Evolutionary conservation across 2,329 filamentous ascomycete species (phyloP), one percentile per base, ranked within the genome.

Genomic region (Xylariaceae sp.): DNA sequence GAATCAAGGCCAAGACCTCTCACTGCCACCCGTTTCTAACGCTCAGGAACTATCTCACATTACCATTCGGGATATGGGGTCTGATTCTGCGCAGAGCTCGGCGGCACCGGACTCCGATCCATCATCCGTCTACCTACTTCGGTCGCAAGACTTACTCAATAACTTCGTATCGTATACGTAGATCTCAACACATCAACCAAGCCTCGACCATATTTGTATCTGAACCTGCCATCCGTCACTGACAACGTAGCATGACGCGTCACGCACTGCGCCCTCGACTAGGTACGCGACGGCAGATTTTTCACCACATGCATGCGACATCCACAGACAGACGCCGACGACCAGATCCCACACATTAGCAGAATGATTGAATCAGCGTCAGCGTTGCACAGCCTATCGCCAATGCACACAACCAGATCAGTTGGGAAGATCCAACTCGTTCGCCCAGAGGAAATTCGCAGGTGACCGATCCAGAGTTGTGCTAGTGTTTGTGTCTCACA

Each of bases 401-500:
- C 32, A 13, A 15, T 30, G 16, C 22, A 18, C 29, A 45, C 40
- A 34, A 34, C 32, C 26, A 34, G 32, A 12, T 40, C 40, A 26
- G 18, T 19, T 5, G 16, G 21, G 40, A 22, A 30, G 42, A 46
- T 47, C 36, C 19, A 46, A 19, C 26, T 30, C 12, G 41, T 19
- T 26, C n/a, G 5, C 34, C 16, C 10, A 30, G 40, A 40, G 30
- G 22, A 42, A 43, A 41, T 36, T 30, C 34, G 32, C 51, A 41
- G 29, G 10, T 19, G 32, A 44, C 47, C 49, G 44, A 42, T 48
- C 32, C 41, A 29, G 37, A 29, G 36, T 40, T 21, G 30, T 30
- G 51, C 45, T 48, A 30, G 51, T 40, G 48, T 48, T 39, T 52
- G 45, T 30, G 48, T 55, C 52, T 55, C 49, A 57, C 55, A 36